A percentile compares a stretch with the other conserved stretches of the same genome.
Conservation (phyloP, 192 early-diverging fungal species). For the Geosiphon pyriformis region DNA sequence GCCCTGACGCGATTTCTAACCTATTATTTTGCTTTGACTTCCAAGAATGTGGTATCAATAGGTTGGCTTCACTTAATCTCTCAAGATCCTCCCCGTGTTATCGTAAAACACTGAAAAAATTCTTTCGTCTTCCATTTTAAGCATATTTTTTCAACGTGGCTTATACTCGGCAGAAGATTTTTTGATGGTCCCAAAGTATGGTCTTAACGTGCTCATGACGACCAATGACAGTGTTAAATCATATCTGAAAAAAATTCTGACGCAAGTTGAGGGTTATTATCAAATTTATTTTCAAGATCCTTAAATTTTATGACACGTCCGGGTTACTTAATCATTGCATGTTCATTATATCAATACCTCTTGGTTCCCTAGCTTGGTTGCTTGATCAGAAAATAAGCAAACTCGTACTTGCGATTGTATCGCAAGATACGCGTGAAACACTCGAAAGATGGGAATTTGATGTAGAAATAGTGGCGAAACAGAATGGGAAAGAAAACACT, state of each 20-base stretch:
- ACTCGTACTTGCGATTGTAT: conserved; percentile 81
- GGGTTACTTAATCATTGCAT: background rate
- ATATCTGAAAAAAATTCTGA: conserved; percentile 73
- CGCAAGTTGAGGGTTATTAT: conserved; percentile 71
- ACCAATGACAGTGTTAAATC: conserved; percentile 62
- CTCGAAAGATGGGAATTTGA: conserved; percentile 96
- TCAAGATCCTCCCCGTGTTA: no score
- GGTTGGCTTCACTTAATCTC: conserved; percentile 40
- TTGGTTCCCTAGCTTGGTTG: conserved; percentile 63
- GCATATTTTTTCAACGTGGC: conserved; percentile 87
- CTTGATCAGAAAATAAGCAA: conserved; percentile 67
- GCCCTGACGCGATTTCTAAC: background rate
- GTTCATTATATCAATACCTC: background rate
- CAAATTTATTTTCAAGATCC: conserved; percentile 6
- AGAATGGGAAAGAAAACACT: conserved; percentile 8
- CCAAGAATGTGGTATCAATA: conserved; percentile 71
- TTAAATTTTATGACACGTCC: no score
- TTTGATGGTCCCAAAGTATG: conserved; percentile 78
- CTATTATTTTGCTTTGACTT: background rate
- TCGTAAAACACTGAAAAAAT: background rate
- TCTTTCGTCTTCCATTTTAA: conserved; percentile 27
- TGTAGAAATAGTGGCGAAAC: conserved; percentile 61
- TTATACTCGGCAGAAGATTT: conserved; percentile 95
- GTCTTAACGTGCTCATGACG: conserved; percentile 76
- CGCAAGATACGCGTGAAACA: conserved; percentile 75